A percentile compares a stretch with the other conserved stretches of the same genome.
Conservation (phyloP, 176 grass and related monocot genomes). For the Musa troglodytarum region DNA sequence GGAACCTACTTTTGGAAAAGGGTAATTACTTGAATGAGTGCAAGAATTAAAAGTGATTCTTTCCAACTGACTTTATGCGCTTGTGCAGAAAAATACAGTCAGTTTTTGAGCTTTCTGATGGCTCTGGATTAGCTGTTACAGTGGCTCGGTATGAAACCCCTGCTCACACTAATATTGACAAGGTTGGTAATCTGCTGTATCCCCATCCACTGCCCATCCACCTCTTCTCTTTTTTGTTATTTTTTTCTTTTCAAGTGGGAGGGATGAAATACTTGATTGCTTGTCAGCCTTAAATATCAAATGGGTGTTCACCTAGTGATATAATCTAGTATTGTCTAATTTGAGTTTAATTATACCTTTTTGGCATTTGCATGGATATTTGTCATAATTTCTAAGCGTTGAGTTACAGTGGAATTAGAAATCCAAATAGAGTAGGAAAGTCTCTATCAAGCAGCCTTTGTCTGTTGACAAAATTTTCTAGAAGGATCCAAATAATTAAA, state of each 20-base stretch:
- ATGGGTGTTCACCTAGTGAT: too few relatives aligned
- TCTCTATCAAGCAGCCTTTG: too few relatives aligned
- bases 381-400: too few relatives aligned
- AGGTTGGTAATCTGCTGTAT: slow-evolving; percentile 34
- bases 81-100: slow-evolving; percentile 77
- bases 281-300: too few relatives aligned
- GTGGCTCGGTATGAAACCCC: slow-evolving; percentile 94
- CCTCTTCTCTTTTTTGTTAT: neutral
- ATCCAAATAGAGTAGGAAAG: too few relatives aligned
- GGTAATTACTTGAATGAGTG: slow-evolving; percentile 26
- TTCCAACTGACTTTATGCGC: slow-evolving; percentile 6
- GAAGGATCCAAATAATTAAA: too few relatives aligned
- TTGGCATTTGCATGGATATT: too few relatives aligned
- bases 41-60: neutral
- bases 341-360: too few relatives aligned
- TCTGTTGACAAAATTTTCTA: too few relatives aligned
- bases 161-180: slow-evolving; percentile 67
- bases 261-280: too few relatives aligned
- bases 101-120: slow-evolving; percentile 82
- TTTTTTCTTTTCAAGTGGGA: neutral
- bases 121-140: slow-evolving; percentile 71
- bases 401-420: too few relatives aligned
- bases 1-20: slow-evolving; percentile 93
- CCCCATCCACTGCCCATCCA: neutral
- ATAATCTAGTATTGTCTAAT: too few relatives aligned